phyloP scores from a whole-genome alignment of 345 rosid genomes.

The Syzygium oleosum region DNA sequence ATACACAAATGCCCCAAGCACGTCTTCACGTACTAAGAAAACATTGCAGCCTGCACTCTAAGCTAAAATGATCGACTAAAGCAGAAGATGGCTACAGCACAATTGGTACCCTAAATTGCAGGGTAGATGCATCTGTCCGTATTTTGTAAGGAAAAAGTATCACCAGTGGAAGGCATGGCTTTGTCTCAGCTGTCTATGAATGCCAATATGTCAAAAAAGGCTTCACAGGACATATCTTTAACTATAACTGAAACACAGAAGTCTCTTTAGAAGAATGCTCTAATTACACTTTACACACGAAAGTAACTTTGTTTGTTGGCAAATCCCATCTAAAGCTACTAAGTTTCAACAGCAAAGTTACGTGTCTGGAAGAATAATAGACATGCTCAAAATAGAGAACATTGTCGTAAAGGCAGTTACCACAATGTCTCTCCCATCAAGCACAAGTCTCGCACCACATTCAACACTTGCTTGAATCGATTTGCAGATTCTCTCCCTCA shows the following conservation, averaged over 20 bases:
- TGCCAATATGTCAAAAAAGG: not conserved
- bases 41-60: not conserved
- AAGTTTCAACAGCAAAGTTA: not conserved
- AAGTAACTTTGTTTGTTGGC: not conserved
- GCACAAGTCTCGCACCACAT: conserved; percentile 45
- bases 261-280: not conserved
- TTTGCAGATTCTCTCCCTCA: conserved; percentile 30
- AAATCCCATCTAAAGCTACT: not conserved
- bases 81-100: not conserved
- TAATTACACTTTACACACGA: not conserved
- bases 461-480: conserved; percentile 39
- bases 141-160: not conserved
- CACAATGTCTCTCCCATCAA: conserved; percentile 55
- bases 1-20: not conserved
- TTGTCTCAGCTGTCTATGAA: not conserved
- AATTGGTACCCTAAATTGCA: not conserved
- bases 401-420: conserved; percentile 20
- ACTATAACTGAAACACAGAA: not conserved
- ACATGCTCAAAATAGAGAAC: not conserved
- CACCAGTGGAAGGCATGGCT: not conserved
- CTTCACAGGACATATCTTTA: not conserved
- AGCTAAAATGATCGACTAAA: not conserved
- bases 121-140: not conserved
- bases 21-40: not conserved
- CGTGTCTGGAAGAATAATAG: not conserved